A percentile compares a stretch with the other conserved stretches of the same genome.
Conservation (phyloP, 306 rosid species). For the Datisca glomerata region DNA sequence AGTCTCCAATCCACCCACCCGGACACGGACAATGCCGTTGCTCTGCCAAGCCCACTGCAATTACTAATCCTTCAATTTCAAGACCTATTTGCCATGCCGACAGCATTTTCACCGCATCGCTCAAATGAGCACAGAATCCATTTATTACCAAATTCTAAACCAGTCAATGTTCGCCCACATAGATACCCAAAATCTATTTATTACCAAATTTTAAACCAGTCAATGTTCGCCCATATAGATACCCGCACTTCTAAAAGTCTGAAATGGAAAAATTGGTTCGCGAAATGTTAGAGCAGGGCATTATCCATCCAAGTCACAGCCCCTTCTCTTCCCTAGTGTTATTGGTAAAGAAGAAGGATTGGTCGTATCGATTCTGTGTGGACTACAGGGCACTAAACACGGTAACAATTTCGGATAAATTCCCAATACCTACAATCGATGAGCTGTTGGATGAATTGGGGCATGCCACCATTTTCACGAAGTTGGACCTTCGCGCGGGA, state of each 20-base stretch:
- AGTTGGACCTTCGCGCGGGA: too few species aligned
- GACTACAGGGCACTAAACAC: neutral
- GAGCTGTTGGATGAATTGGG: too few species aligned
- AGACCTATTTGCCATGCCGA: neutral
- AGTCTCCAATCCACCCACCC: neutral
- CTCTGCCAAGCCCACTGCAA: neutral
- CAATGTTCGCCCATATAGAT: neutral
- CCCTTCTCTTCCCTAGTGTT: neutral
- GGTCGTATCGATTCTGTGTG: neutral
- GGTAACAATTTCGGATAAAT: neutral
- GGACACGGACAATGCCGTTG: neutral
- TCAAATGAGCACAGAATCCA: neutral
- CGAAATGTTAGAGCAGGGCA: neutral
- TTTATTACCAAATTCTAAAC: rapidly evolving
- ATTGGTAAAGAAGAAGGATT: neutral
- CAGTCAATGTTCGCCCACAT: too few species aligned
- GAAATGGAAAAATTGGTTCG: neutral
- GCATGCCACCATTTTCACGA: too few species aligned
- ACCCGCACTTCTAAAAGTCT: neutral
- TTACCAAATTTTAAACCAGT: too few species aligned
- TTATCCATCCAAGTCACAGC: neutral
- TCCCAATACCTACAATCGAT: neutral
- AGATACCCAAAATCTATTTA: too few species aligned
- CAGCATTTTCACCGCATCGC: rapidly evolving
- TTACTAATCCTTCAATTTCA: neutral